A percentile compares a stretch with the other conserved stretches of the same genome.
Evolutionary conservation across 2,329 filamentous ascomycete species (phyloP).

Genomic region (Sarocladium brachiariae): DNA sequence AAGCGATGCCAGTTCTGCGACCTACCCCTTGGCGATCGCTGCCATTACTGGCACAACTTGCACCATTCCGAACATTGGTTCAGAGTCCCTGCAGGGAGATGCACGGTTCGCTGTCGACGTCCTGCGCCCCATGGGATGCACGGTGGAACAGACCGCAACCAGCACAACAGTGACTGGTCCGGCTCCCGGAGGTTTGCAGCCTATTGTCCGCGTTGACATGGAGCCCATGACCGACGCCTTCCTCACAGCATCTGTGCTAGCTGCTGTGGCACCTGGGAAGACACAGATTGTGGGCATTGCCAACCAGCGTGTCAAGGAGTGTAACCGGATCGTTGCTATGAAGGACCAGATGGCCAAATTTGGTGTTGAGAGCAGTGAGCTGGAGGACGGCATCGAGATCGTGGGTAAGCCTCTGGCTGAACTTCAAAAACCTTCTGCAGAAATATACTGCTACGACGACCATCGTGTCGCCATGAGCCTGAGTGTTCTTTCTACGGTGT

Average conservation of each 20-base stretch:
- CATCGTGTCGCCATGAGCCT: conserved; percentile 99
- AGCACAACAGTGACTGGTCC: conserved; percentile 94
- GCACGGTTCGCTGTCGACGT: conserved; percentile 90
- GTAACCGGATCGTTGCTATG: conserved; percentile 95
- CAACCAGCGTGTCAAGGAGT: conserved; percentile 97
- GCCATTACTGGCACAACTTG: conserved; percentile 94
- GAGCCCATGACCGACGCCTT: conserved; percentile 99
- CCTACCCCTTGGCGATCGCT: conserved; percentile 88
- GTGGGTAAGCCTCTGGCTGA: conserved; percentile 42
- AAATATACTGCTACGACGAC: conserved; percentile 91
- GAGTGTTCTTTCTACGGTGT: conserved; percentile 72
- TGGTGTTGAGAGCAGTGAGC: conserved; percentile 75
- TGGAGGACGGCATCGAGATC: conserved; percentile 88
- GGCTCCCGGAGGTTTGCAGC: conserved; percentile 62
- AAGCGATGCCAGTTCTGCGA: conserved; percentile 96
- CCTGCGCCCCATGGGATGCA: conserved; percentile 86
- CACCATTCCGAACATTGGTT: conserved; percentile 94
- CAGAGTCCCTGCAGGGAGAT: conserved; percentile 86
- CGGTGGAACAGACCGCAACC: conserved; percentile 72
- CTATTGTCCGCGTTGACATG: conserved; percentile 85
- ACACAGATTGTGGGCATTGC: conserved; percentile 92
- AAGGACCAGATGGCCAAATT: conserved; percentile 91
- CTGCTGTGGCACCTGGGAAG: conserved; percentile 75
- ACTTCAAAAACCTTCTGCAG: conserved; percentile 50
- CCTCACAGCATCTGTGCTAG: conserved; percentile 86